Base-by-base conservation (phyloP, 2,329 filamentous ascomycete species). In the Penicillium psychrosexuale region DNA sequence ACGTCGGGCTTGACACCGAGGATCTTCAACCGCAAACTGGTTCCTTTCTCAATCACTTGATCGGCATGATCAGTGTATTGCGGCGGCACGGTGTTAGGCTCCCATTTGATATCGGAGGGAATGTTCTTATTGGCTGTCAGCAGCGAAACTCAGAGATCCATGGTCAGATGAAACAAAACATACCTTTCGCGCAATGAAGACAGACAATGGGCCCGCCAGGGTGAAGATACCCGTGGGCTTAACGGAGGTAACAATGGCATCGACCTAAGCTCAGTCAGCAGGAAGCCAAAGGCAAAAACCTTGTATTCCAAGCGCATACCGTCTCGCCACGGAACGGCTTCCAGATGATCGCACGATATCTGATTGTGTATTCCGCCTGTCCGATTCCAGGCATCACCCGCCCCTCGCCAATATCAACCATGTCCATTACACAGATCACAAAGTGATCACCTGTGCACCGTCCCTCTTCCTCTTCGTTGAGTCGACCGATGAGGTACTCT, bases 321-420 rank as follows among this genome's bases (percentile, higher is more conserved):
- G 94, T 96, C 82, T 99, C 94, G 69, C 94, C 93, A 76, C 94
- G 93, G 81, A 97, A 99, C 11, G 94, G 94, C 69, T 93, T 85
- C 93, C 93, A 99, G 55, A 99, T 91, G 57, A 99, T 93, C 50
- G 94, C 94, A 58, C 92, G 90, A 73, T 97, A 99, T 67, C 89
- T 86, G 45, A 99, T 91, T 0, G 90, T 96, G 72, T 97, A 99
- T 75, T 97, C 91, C 19, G 94, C 93, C 63, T 95, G 82, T 9
- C 92, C 94, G 59, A 89, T 96, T 8, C 93, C 90, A 3, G 94
- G 93, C 53, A 97, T 83, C 59, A 99, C 93, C 65, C 91, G 88
- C 12, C 92, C 92, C 69, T 96, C 91, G 15, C 91, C 95, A 68
- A 97, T 93, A 65, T 97, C 90, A 68, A 95, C 92, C 46, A 92